Base-by-base conservation (phyloP, 1,284 basidiomycete species). In the Trichosporon faecale region DNA sequence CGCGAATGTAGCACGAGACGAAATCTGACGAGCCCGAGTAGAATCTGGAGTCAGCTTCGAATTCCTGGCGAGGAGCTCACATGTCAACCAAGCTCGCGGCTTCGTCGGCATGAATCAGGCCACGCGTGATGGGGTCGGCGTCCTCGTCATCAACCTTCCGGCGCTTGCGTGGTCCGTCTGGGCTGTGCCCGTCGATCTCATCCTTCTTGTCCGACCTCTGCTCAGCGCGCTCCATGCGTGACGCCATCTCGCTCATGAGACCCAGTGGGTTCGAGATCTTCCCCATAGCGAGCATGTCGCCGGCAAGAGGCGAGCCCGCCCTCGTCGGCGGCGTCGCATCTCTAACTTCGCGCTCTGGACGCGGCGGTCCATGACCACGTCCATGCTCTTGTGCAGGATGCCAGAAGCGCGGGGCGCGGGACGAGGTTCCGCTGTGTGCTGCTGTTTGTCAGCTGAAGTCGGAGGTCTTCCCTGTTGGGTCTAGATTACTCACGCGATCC, bases 21-120 rank as follows among this genome's bases (percentile, higher is more conserved):
- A 93, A 94, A 18, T 91, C 93, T 12, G 91, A 92, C 77, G 91
- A 93, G 29, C 92, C 75, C 0, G 88, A 87, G 80, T 91, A 94
- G 80, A 91, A 93, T 11, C 70, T 70, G 61, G 8, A 33, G 63
- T 64, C 37, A 64, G 63, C 63, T 64, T 4, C 71, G 4, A 3
- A n/a, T 27, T n/a, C n/a, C 16, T 14, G 9, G 2, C 7, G 60
- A 18, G 35, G 6, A 44, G 84, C 87, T 67, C 73, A 92, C 91
- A 91, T 90, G 78, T 88, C 87, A 80, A 93, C 93, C 37, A 94
- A 83, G 70, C 91, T 89, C 65, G 89, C 88, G 2, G 91, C 92
- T 77, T 94, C 91, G 40, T 85, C 83, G 79, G 92, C 91, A 11
- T 88, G 82, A 46, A 94, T 88, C 69, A 92, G 86, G 65, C 88